Base-by-base conservation (phyloP, 2,329 filamentous ascomycete species). In the Pseudomassariella vexata region DNA sequence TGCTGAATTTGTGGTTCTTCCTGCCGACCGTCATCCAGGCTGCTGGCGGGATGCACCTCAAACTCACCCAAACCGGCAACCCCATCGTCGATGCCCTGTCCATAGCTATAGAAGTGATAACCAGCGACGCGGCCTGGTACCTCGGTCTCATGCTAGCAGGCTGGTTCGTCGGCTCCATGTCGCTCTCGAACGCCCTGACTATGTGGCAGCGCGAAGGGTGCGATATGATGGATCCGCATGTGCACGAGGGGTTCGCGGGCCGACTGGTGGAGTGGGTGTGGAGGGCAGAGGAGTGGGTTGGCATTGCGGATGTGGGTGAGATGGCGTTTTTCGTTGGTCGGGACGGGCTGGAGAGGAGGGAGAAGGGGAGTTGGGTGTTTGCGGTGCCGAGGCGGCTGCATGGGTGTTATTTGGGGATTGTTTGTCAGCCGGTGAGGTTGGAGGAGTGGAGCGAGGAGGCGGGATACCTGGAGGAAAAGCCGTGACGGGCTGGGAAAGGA, bases 1-100 rank as follows among this genome's bases (percentile, higher is more conserved):
- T 44, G 12, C 46, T 49, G 32, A 45, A 50, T 26, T 19, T 37
- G 9, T 48, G 41, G 39, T 48, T 48, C 30, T 35, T 50, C 23
- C 19, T 48, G 21, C 47, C 46, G 7, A 31, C 45, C 9, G 35
- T 49, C 14, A 16, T 37, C n/a, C 27, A 23, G 3, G 45, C 47
- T 19, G 10, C 39, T 5, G 21, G 15, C 19, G 36, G 39, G 12
- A 23, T 43, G 10, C 24, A 37, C 8, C 11, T 42, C 19, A 25
- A 31, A 9, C 20, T 12, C 11, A 32, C 16, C 5, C 20, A n/a
- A 9, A 32, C 16, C 5, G 19, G 22, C 14, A 10, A 29, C 17
- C 5, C 15, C 3, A 9, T n/a, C 21, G 6, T n/a, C 24, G 19
- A 35, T 34, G 14, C 17, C 6, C 2, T 19, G 6, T 3, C 12